Evolutionary conservation across 257 asterid genomes (phyloP).

Genomic region (Solanum pimpinellifolium): DNA sequence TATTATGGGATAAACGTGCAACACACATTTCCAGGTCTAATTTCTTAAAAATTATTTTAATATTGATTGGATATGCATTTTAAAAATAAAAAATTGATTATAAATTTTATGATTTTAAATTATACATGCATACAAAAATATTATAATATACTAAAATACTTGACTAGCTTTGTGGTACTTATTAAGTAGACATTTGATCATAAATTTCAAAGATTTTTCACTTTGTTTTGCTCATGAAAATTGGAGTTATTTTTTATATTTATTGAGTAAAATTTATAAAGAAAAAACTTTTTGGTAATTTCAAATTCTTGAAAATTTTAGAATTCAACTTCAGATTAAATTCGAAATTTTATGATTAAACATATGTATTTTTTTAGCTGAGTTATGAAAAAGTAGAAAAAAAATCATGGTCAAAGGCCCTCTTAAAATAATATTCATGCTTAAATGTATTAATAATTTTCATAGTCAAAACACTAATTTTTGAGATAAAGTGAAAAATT

Average conservation of each 20-base stretch:
- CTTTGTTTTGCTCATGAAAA: background rate
- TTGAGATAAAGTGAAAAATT: background rate
- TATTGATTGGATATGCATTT: too few species aligned
- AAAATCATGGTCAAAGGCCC: background rate
- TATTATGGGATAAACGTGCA: too few species aligned
- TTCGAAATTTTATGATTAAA: too few species aligned
- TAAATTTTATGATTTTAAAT: background rate
- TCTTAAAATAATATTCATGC: background rate
- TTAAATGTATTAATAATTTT: background rate
- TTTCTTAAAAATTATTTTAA: fast-evolving
- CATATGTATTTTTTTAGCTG: too few species aligned
- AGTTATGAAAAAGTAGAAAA: too few species aligned
- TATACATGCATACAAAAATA: background rate
- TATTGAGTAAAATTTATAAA: background rate
- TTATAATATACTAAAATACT: background rate
- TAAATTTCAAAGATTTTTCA: background rate
- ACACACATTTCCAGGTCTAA: too few species aligned
- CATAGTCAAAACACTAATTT: background rate
- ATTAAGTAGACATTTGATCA: background rate
- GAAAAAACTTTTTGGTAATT: background rate
- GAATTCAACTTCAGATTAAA: background rate
- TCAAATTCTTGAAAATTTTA: background rate
- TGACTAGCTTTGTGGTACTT: background rate
- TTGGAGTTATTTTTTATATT: too few species aligned
- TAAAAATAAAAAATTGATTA: too few species aligned